Conservation (phyloP, 2,329 filamentous ascomycete species). For the Exophiala aquamarina region DNA sequence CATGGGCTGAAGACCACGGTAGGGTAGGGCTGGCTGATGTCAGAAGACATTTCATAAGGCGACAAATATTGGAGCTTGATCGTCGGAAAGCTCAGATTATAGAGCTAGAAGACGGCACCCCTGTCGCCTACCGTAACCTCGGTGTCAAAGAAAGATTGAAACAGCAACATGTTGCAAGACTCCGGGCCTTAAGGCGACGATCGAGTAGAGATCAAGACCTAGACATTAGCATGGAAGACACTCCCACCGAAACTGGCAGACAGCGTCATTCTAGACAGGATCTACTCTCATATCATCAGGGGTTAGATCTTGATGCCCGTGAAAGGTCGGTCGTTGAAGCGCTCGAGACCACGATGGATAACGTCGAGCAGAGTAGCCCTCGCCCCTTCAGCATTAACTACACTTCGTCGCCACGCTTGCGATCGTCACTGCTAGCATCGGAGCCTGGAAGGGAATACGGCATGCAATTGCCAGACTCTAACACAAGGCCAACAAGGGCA, state of each 20-base stretch:
- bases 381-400: constrained; percentile 28
- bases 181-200: constrained; percentile 20
- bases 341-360: constrained; percentile 25
- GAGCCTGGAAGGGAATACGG: constrained; percentile 12
- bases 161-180: constrained; percentile 24
- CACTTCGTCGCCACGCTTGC: constrained; percentile 19
- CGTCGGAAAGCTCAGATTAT: constrained; percentile 23
- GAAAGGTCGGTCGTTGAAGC: constrained; percentile 26
- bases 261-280: constrained; percentile 13
- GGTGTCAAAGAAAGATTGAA: constrained; percentile 25
- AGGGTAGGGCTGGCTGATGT: constrained; percentile 49
- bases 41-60: constrained; percentile 45
- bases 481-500: not conserved
- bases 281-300: constrained; percentile 18
- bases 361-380: constrained; percentile 10
- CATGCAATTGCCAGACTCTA: constrained; percentile 14
- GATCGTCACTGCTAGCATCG: constrained; percentile 8
- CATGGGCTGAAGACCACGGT: constrained; percentile 86
- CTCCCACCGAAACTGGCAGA: constrained; percentile 3
- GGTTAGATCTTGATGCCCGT: constrained; percentile 24
- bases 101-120: constrained; percentile 27
- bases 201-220: constrained; percentile 7
- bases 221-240: constrained; percentile 11
- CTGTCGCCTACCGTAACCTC: constrained; percentile 21
- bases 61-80: constrained; percentile 40